Percentiles rank a stretch among this genome's conserved stretches.
These are phyloP conservation scores for Amniculicola lignicola DNA, from an alignment of 495 filamentous ascomycete species.

Conservation along the genomic window DNA sequence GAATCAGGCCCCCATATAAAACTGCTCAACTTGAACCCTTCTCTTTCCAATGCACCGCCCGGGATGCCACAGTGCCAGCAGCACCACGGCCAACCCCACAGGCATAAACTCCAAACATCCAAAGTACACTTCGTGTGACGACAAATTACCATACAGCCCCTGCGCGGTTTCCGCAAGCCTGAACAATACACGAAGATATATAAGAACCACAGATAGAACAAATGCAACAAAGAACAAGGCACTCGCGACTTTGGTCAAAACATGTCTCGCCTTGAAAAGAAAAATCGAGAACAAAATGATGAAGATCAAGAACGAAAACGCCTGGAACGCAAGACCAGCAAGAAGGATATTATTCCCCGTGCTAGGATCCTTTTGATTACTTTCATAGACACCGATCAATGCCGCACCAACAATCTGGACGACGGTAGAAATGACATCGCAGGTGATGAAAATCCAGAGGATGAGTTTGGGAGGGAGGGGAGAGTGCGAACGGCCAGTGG, in stretches of 20 bases:
- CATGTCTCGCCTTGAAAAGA: conserved; percentile 5
- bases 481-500: conserved; percentile 39
- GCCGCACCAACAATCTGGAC: conserved; percentile 54
- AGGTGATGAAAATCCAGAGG: conserved; percentile 53
- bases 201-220: conserved; percentile 45
- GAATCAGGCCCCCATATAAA: too few relatives aligned
- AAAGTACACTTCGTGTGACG: conserved; percentile 51
- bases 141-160: conserved; percentile 48
- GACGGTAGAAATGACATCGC: conserved; percentile 49
- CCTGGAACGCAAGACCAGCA: conserved; percentile 42
- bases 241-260: conserved; percentile 4
- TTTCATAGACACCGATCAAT: conserved; percentile 30
- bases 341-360: conserved; percentile 38
- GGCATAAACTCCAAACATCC: conserved; percentile 54
- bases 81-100: conserved; percentile 47
- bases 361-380: conserved; percentile 21
- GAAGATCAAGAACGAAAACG: conserved; percentile 38
- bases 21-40: not conserved
- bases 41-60: conserved; percentile 40
- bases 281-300: conserved; percentile 48
- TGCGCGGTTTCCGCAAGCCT: conserved; percentile 55
- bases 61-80: conserved; percentile 50
- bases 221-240: conserved; percentile 43
- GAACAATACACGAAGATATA: conserved; percentile 54
- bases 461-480: conserved; percentile 43